phyloP scores from a whole-genome alignment of 495 filamentous ascomycete genomes.

The Penicillium ucsense region DNA sequence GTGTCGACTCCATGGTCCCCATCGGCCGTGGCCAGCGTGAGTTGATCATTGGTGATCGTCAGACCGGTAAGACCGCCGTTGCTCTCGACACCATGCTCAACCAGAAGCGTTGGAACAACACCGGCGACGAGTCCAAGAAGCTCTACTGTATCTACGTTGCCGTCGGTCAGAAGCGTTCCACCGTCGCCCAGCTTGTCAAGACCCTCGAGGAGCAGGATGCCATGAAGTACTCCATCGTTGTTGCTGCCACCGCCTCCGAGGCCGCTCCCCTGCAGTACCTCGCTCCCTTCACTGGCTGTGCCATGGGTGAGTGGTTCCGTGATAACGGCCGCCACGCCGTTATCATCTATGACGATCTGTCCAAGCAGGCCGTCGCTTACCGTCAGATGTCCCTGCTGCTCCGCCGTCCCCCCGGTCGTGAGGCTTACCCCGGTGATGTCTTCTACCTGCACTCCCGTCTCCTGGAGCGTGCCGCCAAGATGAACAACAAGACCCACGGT shows the following conservation, averaged over 20 bases:
- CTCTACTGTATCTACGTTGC: constrained; percentile 99
- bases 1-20: constrained; percentile 98
- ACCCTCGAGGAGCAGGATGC: constrained; percentile 99
- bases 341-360: constrained; percentile 92
- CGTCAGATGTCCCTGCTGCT: constrained; percentile 99
- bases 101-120: constrained; percentile 96
- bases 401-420: constrained; percentile 97
- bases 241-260: constrained; percentile 96
- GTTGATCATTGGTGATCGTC: constrained; percentile 99
- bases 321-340: constrained; percentile 89
- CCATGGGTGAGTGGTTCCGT: constrained; percentile 81
- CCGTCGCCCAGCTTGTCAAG: constrained; percentile 97
- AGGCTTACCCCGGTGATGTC: constrained; percentile 99
- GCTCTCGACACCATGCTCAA: constrained; percentile 97
- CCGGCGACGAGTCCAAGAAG: constrained; percentile 87
- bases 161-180: constrained; percentile 98
- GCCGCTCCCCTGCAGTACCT: constrained; percentile 91
- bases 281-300: constrained; percentile 82
- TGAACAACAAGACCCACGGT: constrained; percentile 92
- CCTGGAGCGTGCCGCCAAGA: constrained; percentile 98
- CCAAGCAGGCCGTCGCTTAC: constrained; percentile 98
- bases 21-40: constrained; percentile 99
- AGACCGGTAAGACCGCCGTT: constrained; percentile 99
- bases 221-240: constrained; percentile 96
- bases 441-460: constrained; percentile 99